phyloP scores from a whole-genome alignment of 345 rosid genomes.

The Balakata baccata region DNA sequence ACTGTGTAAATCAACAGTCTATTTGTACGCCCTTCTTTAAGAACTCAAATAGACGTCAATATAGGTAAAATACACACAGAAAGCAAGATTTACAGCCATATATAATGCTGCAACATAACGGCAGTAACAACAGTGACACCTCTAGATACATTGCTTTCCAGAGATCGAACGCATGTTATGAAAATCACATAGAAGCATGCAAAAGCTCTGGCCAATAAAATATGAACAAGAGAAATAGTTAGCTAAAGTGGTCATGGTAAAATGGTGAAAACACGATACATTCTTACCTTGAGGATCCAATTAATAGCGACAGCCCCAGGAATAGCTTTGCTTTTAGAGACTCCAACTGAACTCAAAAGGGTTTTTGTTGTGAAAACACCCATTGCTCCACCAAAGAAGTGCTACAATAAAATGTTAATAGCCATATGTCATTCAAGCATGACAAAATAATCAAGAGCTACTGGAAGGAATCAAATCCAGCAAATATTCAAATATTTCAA shows the following conservation, averaged over 20 bases:
- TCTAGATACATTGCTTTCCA: not conserved
- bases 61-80: not conserved
- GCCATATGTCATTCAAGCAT: not conserved
- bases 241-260: not conserved
- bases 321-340: slow-evolving; percentile 62
- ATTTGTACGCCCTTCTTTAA: not conserved
- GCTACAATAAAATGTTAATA: slow-evolving; percentile 40
- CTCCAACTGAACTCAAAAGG: slow-evolving; percentile 85
- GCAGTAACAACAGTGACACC: not conserved
- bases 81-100: not conserved
- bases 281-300: slow-evolving; percentile 91
- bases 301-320: slow-evolving; percentile 95
- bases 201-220: not conserved
- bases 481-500: not conserved
- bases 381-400: slow-evolving; percentile 99
- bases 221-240: not conserved
- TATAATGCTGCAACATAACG: not conserved
- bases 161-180: not conserved
- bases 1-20: not conserved
- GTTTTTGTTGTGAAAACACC: slow-evolving; percentile 96
- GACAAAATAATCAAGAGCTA: slow-evolving; percentile 3
- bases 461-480: not conserved
- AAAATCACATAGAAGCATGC: not conserved
- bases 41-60: not conserved
- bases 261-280: not conserved